Conservation (phyloP, 495 filamentous ascomycete species). For the Penicillium angulare region DNA sequence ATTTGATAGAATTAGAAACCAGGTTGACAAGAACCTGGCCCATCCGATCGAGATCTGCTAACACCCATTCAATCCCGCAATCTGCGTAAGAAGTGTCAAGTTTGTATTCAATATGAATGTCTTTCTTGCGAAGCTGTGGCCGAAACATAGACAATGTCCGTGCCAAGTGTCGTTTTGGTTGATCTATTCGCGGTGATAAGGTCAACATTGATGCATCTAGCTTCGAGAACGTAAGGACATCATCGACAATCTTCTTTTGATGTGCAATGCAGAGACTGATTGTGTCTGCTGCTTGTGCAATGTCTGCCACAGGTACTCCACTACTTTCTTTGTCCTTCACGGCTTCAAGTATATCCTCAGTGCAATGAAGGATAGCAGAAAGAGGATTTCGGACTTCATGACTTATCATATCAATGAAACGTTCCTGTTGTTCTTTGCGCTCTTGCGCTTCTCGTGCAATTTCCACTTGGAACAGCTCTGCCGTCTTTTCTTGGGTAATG, state of each 20-base stretch:
- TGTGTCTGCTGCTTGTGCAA: slow-evolving; percentile 72
- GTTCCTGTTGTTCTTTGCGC: slow-evolving; percentile 69
- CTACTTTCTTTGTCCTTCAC: slow-evolving; percentile 9
- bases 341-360: slow-evolving; percentile 63
- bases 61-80: slow-evolving; percentile 62
- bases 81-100: slow-evolving; percentile 56
- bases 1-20: slow-evolving; percentile 77
- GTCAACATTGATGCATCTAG: slow-evolving; percentile 75
- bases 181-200: slow-evolving; percentile 66
- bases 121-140: slow-evolving; percentile 64
- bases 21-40: no score
- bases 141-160: slow-evolving; percentile 71
- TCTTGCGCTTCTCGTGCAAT: slow-evolving; percentile 64
- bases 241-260: slow-evolving; percentile 76
- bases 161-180: slow-evolving; percentile 66
- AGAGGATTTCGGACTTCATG: slow-evolving; percentile 88
- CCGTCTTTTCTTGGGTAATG: slow-evolving; percentile 47
- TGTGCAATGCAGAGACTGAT: slow-evolving; percentile 74
- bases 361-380: slow-evolving; percentile 76
- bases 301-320: slow-evolving; percentile 14
- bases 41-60: slow-evolving; percentile 66
- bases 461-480: slow-evolving; percentile 52
- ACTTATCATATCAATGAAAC: slow-evolving; percentile 86
- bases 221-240: slow-evolving; percentile 77
- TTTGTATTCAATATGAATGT: slow-evolving; percentile 62